These are phyloP conservation scores for Postia placenta DNA, from an alignment of 768 basidiomycete genomes.

Conservation along the genomic window DNA sequence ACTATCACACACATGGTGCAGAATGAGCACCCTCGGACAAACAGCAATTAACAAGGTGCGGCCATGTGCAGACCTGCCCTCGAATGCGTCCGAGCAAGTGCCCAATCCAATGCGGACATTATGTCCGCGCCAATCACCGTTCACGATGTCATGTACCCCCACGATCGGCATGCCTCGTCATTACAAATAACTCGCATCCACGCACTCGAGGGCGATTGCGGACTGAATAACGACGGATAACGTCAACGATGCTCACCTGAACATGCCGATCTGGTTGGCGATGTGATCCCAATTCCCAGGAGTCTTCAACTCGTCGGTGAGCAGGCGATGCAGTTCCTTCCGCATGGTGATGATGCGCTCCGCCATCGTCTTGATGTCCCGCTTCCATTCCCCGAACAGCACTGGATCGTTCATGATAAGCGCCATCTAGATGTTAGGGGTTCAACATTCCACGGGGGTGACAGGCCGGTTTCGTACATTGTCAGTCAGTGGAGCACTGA, in stretches of 20 bases:
- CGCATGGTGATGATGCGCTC: constrained; percentile 92
- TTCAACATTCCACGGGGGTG: background rate
- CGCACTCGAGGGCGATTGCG: too few species aligned
- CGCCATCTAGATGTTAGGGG: constrained; percentile 46
- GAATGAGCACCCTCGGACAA: too few species aligned
- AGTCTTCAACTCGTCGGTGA: constrained; percentile 76
- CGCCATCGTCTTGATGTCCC: constrained; percentile 89
- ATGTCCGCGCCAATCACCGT: too few species aligned
- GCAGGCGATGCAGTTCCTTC: constrained; percentile 60
- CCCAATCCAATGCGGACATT: too few species aligned
- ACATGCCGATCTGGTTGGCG: constrained; percentile 95
- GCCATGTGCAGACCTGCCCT: too few species aligned
- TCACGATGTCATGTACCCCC: too few species aligned
- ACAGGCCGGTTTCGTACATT: background rate
- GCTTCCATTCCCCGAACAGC: constrained; percentile 85
- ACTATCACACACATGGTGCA: too few species aligned
- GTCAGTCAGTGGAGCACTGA: background rate
- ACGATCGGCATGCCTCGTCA: too few species aligned
- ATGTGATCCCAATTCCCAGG: constrained; percentile 98
- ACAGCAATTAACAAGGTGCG: too few species aligned
- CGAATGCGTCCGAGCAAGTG: too few species aligned
- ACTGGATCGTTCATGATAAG: constrained; percentile 71
- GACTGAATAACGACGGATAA: too few species aligned
- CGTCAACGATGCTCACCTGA: constrained; percentile 63
- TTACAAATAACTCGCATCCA: too few species aligned